phyloP scores from a whole-genome alignment of 2,329 filamentous ascomycete genomes.

The Ilyonectria destructans region DNA sequence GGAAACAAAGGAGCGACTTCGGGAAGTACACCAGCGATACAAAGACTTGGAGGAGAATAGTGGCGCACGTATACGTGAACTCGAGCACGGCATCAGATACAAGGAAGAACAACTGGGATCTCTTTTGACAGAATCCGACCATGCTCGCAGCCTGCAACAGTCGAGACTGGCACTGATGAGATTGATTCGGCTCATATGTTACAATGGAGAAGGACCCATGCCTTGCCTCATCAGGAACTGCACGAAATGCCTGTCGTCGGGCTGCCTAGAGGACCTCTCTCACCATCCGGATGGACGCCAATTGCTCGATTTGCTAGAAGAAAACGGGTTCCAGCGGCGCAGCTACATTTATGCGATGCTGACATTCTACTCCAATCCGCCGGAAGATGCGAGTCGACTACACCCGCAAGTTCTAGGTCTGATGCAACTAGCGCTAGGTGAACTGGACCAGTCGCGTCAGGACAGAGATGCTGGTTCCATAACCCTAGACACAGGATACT shows the following conservation, averaged over 20 bases:
- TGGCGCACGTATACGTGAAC: neutral
- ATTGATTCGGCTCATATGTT: conserved; percentile 3
- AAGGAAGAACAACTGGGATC: neutral
- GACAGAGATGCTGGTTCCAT: neutral
- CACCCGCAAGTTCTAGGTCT: conserved; percentile 2
- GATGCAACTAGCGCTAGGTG: conserved; percentile 1
- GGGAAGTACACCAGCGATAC: neutral
- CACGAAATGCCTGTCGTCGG: conserved; percentile 1
- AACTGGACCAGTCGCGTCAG: neutral
- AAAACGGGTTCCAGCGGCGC: neutral
- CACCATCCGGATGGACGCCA: neutral
- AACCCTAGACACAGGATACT: neutral
- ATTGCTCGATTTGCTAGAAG: conserved; percentile 3
- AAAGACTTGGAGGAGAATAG: neutral
- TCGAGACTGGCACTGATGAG: conserved; percentile 3
- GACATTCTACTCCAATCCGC: conserved; percentile 1
- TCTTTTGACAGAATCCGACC: neutral
- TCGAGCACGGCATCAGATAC: neutral
- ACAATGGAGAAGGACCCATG: conserved; percentile 2
- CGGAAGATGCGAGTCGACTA: neutral
- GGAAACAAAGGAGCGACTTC: conserved; percentile 1
- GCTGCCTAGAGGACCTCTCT: neutral
- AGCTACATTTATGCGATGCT: conserved; percentile 1
- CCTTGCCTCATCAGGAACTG: neutral
- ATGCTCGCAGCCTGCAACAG: conserved; percentile 2